A percentile compares a stretch with the other conserved stretches of the same genome.
These are phyloP conservation scores for Lyophyllum decastes DNA, from an alignment of 768 basidiomycete genomes.

Conservation along the genomic window DNA sequence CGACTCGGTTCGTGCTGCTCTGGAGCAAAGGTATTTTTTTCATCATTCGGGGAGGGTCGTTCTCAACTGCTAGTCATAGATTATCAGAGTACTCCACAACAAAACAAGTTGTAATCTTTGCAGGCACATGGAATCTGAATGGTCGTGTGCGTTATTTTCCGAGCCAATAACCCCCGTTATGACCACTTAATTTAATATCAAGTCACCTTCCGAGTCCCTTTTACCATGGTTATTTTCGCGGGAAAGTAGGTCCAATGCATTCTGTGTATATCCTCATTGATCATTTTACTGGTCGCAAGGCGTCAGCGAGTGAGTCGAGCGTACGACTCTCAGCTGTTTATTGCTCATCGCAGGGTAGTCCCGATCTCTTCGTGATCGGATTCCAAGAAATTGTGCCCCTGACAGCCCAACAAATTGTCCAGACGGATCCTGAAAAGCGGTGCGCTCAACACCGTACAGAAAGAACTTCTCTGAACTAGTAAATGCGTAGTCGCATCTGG, in stretches of 20 bases:
- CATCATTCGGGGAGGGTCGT: background rate
- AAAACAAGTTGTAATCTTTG: constrained; percentile 72
- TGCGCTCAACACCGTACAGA: constrained; percentile 26
- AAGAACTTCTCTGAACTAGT: background rate
- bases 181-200: background rate
- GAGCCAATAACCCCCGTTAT: background rate
- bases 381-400: constrained; percentile 98
- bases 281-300: constrained; percentile 17
- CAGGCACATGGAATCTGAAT: constrained; percentile 96
- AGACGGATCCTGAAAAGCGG: constrained; percentile 94
- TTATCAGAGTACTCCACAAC: constrained; percentile 82
- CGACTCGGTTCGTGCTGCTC: constrained; percentile 74
- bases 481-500: constrained; percentile 73
- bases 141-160: constrained; percentile 60
- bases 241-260: constrained; percentile 52
- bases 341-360: constrained; percentile 42
- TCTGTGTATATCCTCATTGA: constrained; percentile 18
- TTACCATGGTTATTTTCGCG: constrained; percentile 90
- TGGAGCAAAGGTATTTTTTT: constrained; percentile 63
- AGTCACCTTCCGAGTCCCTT: constrained; percentile 81
- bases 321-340: background rate
- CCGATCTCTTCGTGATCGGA: constrained; percentile 87
- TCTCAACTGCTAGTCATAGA: constrained; percentile 36
- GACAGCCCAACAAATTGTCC: constrained; percentile 96
- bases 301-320: constrained; percentile 49